Evolutionary conservation across 306 rosid genomes (phyloP).

Genomic region (Lagenaria siceraria): DNA sequence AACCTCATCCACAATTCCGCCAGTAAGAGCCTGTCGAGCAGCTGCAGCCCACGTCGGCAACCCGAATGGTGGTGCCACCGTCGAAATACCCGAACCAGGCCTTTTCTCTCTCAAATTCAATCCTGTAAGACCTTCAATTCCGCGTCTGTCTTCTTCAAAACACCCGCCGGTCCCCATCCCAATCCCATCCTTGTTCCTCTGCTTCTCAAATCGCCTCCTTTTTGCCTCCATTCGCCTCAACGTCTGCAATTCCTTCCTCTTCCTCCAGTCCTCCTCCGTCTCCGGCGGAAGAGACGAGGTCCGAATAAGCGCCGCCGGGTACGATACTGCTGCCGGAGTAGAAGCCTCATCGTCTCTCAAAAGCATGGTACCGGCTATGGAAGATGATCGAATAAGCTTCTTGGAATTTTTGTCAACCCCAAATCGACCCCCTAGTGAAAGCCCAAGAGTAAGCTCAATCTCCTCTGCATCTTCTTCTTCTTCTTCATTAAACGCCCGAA

Average conservation of each 20-base stretch:
- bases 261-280: constrained; percentile 92
- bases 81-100: not conserved
- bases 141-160: constrained; percentile 32
- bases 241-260: constrained; percentile 86
- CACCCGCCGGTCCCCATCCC: constrained; percentile 5
- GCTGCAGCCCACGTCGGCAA: constrained; percentile 25
- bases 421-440: constrained; percentile 81
- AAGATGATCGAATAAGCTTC: constrained; percentile 62
- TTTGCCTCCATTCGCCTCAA: constrained; percentile 83
- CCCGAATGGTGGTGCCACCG: constrained; percentile 17
- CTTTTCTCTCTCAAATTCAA: constrained; percentile 17
- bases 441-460: constrained; percentile 78
- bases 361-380: constrained; percentile 58
- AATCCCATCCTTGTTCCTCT: constrained; percentile 45
- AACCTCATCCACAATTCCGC: constrained; percentile 16
- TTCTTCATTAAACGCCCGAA: constrained; percentile 12
- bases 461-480: constrained; percentile 29
- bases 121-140: constrained; percentile 18
- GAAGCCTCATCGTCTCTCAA: constrained; percentile 22
- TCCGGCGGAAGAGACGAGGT: constrained; percentile 77
- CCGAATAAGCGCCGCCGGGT: constrained; percentile 33
- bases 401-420: constrained; percentile 59
- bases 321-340: constrained; percentile 17
- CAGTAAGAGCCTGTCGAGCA: constrained; percentile 31
- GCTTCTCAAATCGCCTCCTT: constrained; percentile 80